Percentiles rank a stretch among this genome's conserved stretches.
Conservation (phyloP, 176 grass and related monocot genomes). For the Aegilops sharonensis region DNA sequence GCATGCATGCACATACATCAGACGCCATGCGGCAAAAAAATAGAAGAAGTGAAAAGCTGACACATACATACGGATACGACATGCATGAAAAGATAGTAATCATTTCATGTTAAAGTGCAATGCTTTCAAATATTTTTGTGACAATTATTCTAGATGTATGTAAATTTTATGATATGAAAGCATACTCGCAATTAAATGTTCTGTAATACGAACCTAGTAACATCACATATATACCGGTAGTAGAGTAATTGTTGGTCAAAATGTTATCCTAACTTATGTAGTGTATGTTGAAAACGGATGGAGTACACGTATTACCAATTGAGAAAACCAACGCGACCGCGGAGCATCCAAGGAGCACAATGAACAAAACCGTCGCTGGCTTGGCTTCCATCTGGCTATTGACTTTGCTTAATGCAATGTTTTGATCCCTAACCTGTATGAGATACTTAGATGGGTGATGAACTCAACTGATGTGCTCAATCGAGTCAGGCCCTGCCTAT, state of each 20-base stretch:
- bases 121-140: too few relatives aligned
- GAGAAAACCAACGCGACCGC: not conserved
- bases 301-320: not conserved
- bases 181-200: too few relatives aligned
- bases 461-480: not conserved
- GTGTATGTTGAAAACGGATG: too few relatives aligned
- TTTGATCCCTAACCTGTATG: not conserved
- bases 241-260: too few relatives aligned
- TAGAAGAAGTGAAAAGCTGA: not conserved
- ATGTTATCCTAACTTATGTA: too few relatives aligned
- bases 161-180: too few relatives aligned
- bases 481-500: not conserved
- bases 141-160: too few relatives aligned
- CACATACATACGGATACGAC: not conserved
- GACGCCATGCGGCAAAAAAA: not conserved
- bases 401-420: not conserved
- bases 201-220: too few relatives aligned
- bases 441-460: not conserved
- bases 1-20: not conserved
- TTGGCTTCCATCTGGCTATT: not conserved
- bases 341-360: not conserved
- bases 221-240: too few relatives aligned
- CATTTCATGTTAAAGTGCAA: too few relatives aligned
- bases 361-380: not conserved
- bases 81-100: not conserved